Conservation (phyloP, 768 basidiomycete genomes). For the Phlegmacium glaucopus region DNA sequence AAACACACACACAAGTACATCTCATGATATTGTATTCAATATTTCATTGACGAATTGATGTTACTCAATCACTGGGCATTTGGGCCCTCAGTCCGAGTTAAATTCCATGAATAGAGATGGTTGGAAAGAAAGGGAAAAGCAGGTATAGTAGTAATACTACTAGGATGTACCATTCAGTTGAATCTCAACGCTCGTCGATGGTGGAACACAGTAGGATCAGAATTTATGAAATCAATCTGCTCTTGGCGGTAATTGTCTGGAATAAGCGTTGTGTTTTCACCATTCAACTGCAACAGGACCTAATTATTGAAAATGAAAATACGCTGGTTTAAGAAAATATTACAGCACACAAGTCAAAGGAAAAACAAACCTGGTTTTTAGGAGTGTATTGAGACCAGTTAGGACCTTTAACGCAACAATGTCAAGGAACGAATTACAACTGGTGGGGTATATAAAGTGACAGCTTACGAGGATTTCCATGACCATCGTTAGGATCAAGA, state of each 20-base stretch:
- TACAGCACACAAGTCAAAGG: not conserved
- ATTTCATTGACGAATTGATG: too few species aligned
- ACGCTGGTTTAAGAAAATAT: not conserved
- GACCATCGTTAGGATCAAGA: slow-evolving; percentile 37
- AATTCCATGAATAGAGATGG: too few species aligned
- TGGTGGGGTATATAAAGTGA: not conserved
- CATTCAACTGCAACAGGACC: slow-evolving; percentile 34
- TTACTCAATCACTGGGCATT: too few species aligned
- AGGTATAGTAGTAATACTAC: too few species aligned
- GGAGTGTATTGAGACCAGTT: slow-evolving; percentile 29
- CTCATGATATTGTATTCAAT: too few species aligned
- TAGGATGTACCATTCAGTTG: too few species aligned
- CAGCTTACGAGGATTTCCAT: slow-evolving; percentile 28
- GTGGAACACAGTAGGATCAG: slow-evolving; percentile 21
- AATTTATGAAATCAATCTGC: slow-evolving; percentile 35
- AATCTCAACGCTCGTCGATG: slow-evolving; percentile 10
- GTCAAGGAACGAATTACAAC: not conserved
- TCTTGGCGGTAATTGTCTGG: slow-evolving; percentile 33
- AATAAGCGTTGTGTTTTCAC: slow-evolving; percentile 30
- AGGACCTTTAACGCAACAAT: slow-evolving; percentile 18
- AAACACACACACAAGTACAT: too few species aligned
- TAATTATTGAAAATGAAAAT: slow-evolving; percentile 9
- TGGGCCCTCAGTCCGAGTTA: too few species aligned
- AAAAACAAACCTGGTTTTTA: slow-evolving; percentile 17
- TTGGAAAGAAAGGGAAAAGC: too few species aligned